phyloP scores from a whole-genome alignment of 2,329 filamentous ascomycete species.

The Trichoderma semiorbis region DNA sequence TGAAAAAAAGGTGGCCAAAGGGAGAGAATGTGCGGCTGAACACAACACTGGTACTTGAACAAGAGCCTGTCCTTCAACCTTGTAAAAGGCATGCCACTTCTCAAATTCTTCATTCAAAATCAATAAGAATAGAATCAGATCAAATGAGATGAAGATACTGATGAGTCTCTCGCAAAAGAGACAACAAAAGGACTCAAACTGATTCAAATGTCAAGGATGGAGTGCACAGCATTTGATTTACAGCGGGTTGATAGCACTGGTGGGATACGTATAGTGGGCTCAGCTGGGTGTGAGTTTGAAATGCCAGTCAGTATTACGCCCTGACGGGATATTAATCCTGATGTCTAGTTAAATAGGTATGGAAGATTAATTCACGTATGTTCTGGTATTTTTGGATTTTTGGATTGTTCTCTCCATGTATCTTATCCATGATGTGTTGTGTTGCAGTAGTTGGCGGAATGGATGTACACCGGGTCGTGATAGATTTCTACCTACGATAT shows the following conservation, averaged over 20 bases:
- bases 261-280: neutral
- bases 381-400: too few species aligned
- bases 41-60: neutral
- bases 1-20: neutral
- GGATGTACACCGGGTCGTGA: neutral
- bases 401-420: too few species aligned
- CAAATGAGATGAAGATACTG: accelerated
- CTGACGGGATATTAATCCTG: too few species aligned
- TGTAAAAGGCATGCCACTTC: neutral
- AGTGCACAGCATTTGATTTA: neutral
- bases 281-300: neutral
- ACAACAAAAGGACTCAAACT: neutral
- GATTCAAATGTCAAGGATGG: neutral
- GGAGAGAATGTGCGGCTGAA: neutral
- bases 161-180: neutral
- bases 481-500: neutral
- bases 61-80: neutral
- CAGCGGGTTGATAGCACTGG: neutral
- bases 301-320: neutral
- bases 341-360: too few species aligned
- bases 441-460: too few species aligned
- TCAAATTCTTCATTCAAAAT: neutral
- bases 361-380: too few species aligned
- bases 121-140: neutral
- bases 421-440: too few species aligned